Conservation (phyloP, 2,329 filamentous ascomycete genomes). For the Penicillium nordicum region DNA sequence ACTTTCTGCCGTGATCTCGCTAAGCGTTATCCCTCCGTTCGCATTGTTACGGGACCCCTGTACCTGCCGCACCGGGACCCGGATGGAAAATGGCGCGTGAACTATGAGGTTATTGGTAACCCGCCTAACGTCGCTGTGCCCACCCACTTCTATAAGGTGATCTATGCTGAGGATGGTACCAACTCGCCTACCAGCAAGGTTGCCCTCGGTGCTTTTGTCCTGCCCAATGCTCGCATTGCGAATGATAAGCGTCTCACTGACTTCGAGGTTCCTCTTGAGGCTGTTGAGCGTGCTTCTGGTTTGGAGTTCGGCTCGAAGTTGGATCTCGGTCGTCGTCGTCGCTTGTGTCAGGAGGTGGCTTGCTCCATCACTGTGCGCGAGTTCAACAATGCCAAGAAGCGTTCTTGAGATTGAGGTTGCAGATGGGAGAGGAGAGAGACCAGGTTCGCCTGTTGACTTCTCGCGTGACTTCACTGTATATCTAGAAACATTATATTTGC, state of each 20-base stretch:
- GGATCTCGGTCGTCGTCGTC: conserved; percentile 67
- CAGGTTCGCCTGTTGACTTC: not conserved
- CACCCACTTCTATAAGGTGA: conserved; percentile 99
- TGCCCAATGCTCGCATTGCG: conserved; percentile 84
- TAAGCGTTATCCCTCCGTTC: conserved; percentile 74
- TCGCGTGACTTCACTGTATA: conserved; percentile 18
- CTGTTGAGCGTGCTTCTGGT: conserved; percentile 85
- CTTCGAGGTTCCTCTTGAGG: conserved; percentile 93
- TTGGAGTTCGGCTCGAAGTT: conserved; percentile 85
- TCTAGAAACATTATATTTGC: conserved; percentile 22
- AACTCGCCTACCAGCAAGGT: conserved; percentile 63
- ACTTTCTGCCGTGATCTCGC: conserved; percentile 90
- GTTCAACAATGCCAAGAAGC: conserved; percentile 59
- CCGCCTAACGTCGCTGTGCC: conserved; percentile 94
- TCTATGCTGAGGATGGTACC: conserved; percentile 83
- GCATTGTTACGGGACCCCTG: conserved; percentile 88
- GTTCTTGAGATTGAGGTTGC: not conserved
- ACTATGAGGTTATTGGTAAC: conserved; percentile 90
- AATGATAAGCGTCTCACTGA: conserved; percentile 84
- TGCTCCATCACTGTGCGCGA: conserved; percentile 83
- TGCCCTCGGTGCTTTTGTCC: conserved; percentile 86
- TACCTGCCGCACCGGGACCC: conserved; percentile 84
- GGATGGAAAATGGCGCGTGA: conserved; percentile 93
- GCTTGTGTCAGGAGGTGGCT: conserved; percentile 79
- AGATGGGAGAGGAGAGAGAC: not conserved